A percentile compares a stretch with the other conserved stretches of the same genome.
Conservation (phyloP, 1,284 basidiomycete species). For the Ustilago esculenta region DNA sequence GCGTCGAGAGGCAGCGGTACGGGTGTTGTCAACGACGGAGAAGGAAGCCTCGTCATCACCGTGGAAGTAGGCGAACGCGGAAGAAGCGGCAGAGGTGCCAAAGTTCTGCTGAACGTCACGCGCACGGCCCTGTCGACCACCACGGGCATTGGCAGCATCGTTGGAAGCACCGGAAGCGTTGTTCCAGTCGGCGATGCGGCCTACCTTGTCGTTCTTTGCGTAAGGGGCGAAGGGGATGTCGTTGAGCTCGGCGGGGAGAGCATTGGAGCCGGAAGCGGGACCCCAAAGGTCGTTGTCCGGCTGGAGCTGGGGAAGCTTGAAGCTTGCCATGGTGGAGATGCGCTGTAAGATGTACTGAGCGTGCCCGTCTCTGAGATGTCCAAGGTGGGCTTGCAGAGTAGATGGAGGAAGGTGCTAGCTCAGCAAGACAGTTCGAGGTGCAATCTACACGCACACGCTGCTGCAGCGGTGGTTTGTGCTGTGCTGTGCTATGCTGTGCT, state of each 20-base stretch:
- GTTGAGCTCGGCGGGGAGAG: slow-evolving; percentile 60
- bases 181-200: slow-evolving; percentile 96
- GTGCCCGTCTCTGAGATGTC: slow-evolving; percentile 4
- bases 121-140: slow-evolving; percentile 50
- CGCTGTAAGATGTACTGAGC: background rate
- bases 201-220: slow-evolving; percentile 97
- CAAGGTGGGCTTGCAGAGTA: slow-evolving; percentile 8
- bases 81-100: slow-evolving; percentile 67
- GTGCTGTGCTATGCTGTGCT: too few relatives aligned
- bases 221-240: slow-evolving; percentile 82
- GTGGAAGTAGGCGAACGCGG: slow-evolving; percentile 97
- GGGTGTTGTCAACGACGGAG: slow-evolving; percentile 89
- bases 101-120: slow-evolving; percentile 55
- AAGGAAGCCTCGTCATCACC: slow-evolving; percentile 98
- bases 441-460: slow-evolving; percentile 18
- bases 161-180: slow-evolving; percentile 71
- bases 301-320: slow-evolving; percentile 55
- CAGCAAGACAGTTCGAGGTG: too few relatives aligned
- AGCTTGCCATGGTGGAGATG: slow-evolving; percentile 55
- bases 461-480: too few relatives aligned
- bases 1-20: slow-evolving; percentile 48
- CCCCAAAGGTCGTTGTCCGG: slow-evolving; percentile 60
- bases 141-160: slow-evolving; percentile 67
- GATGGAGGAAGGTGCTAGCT: slow-evolving; percentile 6
- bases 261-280: slow-evolving; percentile 52